These are phyloP conservation scores for Cornus controversa DNA, from an alignment of 148 eudicot genomes.

Conservation along the genomic window DNA sequence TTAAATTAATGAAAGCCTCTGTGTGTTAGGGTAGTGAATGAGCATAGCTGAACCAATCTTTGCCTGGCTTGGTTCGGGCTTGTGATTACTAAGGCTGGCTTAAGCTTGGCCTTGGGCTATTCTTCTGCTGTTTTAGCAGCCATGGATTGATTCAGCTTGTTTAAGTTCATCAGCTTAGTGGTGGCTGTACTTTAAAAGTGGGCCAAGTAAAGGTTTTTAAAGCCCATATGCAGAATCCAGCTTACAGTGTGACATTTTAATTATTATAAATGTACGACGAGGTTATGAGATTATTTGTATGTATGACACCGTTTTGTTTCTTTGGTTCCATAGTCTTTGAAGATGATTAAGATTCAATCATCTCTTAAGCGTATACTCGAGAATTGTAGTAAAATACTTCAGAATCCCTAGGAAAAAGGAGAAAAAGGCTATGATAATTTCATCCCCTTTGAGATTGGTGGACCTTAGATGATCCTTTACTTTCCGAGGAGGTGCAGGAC, in stretches of 20 bases:
- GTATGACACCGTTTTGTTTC: too few relatives aligned
- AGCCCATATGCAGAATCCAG: too few relatives aligned
- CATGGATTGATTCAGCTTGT: too few relatives aligned
- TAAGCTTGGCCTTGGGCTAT: not conserved
- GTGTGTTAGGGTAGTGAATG: not conserved
- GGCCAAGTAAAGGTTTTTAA: too few relatives aligned
- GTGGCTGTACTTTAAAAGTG: too few relatives aligned
- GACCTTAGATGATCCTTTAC: not conserved
- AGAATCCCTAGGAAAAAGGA: not conserved
- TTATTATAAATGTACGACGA: too few relatives aligned
- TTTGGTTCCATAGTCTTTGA: too few relatives aligned
- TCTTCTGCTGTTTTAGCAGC: not conserved
- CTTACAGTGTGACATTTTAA: too few relatives aligned
- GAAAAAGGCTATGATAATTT: not conserved
- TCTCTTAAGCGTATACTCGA: too few relatives aligned
- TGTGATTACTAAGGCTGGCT: not conserved
- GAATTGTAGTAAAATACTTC: too few relatives aligned
- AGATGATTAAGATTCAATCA: too few relatives aligned
- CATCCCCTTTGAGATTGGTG: not conserved
- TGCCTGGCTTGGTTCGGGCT: not conserved
- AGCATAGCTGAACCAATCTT: not conserved
- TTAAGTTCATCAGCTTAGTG: not conserved
- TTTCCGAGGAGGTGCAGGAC: not conserved
- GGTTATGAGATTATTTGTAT: too few relatives aligned
- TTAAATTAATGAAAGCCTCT: not conserved